A percentile compares a stretch with the other conserved stretches of the same genome.
Conservation (phyloP, 1,284 basidiomycete genomes). For the Sanghuangporus sanghuang region DNA sequence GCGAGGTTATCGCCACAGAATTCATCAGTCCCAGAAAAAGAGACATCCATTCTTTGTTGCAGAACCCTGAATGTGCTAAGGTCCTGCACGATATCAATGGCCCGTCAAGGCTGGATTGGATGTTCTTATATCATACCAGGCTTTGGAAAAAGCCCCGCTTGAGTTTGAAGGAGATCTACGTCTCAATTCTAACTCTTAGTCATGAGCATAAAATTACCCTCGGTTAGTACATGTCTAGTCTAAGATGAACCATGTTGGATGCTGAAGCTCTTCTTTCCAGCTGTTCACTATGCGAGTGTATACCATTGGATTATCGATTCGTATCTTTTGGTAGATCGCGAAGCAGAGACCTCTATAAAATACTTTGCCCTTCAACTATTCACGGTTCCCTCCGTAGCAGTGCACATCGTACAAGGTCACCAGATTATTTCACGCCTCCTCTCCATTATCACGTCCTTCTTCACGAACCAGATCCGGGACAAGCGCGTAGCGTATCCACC, state of each 20-base stretch:
- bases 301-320: constrained; percentile 88
- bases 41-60: constrained; percentile 34
- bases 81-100: constrained; percentile 47
- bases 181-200: constrained; percentile 69
- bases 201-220: constrained; percentile 74
- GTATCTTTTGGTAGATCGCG: constrained; percentile 87
- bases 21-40: constrained; percentile 57
- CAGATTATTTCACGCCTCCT: constrained; percentile 74
- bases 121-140: constrained; percentile 75
- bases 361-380: constrained; percentile 89
- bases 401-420: constrained; percentile 72
- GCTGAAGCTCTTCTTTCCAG: constrained; percentile 35
- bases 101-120: constrained; percentile 62
- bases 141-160: constrained; percentile 83
- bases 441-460: constrained; percentile 80
- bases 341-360: constrained; percentile 90
- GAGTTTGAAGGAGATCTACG: constrained; percentile 79
- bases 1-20: constrained; percentile 69
- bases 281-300: constrained; percentile 77
- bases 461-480: constrained; percentile 76
- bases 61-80: constrained; percentile 32
- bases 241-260: not conserved
- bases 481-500: constrained; percentile 59
- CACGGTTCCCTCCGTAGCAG: constrained; percentile 80
- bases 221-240: constrained; percentile 40